Evolutionary conservation across 2,329 filamentous ascomycete genomes (phyloP).

Genomic region (Arthrinium puccinioides): DNA sequence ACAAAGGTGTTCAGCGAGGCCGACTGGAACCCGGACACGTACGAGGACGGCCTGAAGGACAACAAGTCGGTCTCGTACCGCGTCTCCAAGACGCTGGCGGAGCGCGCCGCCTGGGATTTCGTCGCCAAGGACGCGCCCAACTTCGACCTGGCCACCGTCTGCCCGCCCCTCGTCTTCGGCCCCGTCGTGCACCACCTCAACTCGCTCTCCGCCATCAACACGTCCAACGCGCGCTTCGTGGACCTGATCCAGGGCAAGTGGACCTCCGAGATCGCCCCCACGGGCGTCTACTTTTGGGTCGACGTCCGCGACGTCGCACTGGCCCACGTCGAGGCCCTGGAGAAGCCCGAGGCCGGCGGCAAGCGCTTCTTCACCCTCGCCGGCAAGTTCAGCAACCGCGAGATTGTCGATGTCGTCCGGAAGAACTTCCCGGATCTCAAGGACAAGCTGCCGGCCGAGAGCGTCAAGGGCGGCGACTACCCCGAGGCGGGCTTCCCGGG

Average conservation of each 20-base stretch:
- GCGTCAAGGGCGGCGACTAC: conserved; percentile 35
- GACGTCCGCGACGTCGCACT: conserved; percentile 49
- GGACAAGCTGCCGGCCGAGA: conserved; percentile 37
- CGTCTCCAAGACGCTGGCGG: conserved; percentile 47
- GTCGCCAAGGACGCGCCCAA: conserved; percentile 31
- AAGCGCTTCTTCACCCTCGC: conserved; percentile 43
- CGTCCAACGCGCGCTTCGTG: conserved; percentile 45
- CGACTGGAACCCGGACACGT: conserved; percentile 47
- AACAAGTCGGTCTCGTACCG: conserved; percentile 40
- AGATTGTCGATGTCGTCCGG: conserved; percentile 35
- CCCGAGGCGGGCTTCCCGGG: conserved; percentile 36
- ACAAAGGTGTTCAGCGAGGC: conserved; percentile 35
- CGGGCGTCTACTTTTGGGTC: conserved; percentile 39
- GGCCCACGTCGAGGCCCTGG: conserved; percentile 46
- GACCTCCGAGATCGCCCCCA: conserved; percentile 34
- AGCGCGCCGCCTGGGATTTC: conserved; percentile 47
- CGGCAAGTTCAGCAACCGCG: conserved; percentile 38
- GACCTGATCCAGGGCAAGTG: conserved; percentile 42
- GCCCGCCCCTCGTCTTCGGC: conserved; percentile 48
- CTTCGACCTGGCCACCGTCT: conserved; percentile 46
- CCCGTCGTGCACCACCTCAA: conserved; percentile 41
- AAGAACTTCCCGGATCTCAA: conserved; percentile 42
- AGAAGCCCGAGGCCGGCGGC: conserved; percentile 38
- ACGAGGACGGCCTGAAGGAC: conserved; percentile 32
- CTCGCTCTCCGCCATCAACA: conserved; percentile 41